Evolutionary conservation across 805 yeast species (phyloP), one percentile per base, ranked within the genome.

Genomic region (Teunomyces barrocoloradensis): DNA sequence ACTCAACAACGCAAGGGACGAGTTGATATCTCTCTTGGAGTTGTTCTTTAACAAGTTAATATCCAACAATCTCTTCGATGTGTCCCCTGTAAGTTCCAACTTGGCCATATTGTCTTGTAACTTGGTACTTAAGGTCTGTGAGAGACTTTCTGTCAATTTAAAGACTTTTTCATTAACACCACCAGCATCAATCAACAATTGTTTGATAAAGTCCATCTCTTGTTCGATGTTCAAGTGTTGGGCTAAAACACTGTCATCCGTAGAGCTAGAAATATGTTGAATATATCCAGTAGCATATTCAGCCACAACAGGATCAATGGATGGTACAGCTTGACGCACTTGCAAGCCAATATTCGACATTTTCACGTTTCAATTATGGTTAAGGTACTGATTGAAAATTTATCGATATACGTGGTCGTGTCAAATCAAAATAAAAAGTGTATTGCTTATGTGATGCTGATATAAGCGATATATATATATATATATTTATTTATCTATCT

Each of bases 281-380:
- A 89, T 85, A 58, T 91, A 94, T 1, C 99, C 99, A 33, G 85
- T 85, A 3, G 96, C 95, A 63, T 94, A 94, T 52, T 90, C 94
- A 0, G 85, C 78, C 15, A 94, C 96, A 9, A 90, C 81, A 1
- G 91, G 84, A 59, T 94, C 99, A 40, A 94, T 78, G 0, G 86
- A 74, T 2, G 96, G 91, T 3, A 84, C 94, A 0, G 96, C 92
- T 64, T 85, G 88, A 51, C 96, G 85, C 6, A 91, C 82, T 61
- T 86, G 89, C 40, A 70, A 56, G 11, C 74, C 72, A 21, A 70
- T 55, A 56, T 68, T 71, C 10, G 77, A 70, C 77, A 73, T 73
- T 18, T n/a, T 52, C 41, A 25, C 15, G 11, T 23, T 20, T 18
- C 27, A 25, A 25, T 6, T 20, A 12, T 21, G 23, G 40, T n/a